These are phyloP conservation scores for Tetrahymena elliotti DNA, from an alignment of 73 alveolate genomes.

Conservation along the genomic window DNA sequence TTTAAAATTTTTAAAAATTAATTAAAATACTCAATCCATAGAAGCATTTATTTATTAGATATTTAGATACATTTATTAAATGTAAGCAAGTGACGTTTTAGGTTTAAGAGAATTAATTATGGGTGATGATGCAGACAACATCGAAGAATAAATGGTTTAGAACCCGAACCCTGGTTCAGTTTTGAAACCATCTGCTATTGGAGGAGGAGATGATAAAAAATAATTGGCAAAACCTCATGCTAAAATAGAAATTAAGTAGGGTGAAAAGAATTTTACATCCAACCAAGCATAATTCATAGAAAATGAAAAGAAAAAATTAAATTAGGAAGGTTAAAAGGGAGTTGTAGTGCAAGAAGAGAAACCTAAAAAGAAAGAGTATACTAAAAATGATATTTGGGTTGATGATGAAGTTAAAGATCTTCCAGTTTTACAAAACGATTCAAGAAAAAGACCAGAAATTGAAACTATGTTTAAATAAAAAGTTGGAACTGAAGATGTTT, in stretches of 20 bases:
- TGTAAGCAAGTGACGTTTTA: not conserved
- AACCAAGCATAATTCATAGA: not conserved
- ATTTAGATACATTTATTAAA: not conserved
- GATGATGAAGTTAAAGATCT: not conserved
- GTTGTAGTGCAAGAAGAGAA: not conserved
- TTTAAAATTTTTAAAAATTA: not conserved
- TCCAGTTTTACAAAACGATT: not conserved
- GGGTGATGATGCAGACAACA: not conserved
- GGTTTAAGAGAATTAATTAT: not conserved
- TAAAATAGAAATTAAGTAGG: not conserved
- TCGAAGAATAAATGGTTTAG: not conserved
- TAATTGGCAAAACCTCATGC: not conserved
- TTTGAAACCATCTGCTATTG: not conserved
- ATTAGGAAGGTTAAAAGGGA: not conserved
- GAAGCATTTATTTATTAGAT: not conserved
- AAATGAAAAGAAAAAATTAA: not conserved
- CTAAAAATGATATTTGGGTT: not conserved
- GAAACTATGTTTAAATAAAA: not conserved
- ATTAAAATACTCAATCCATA: not conserved
- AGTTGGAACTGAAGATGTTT: not conserved
- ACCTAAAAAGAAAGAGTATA: not conserved
- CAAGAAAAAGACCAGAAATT: not conserved
- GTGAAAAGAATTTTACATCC: not conserved
- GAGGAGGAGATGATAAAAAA: not conserved
- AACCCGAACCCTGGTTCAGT: not conserved